phyloP scores from a whole-genome alignment of 768 basidiomycete species.

The Crepidotus variabilis region DNA sequence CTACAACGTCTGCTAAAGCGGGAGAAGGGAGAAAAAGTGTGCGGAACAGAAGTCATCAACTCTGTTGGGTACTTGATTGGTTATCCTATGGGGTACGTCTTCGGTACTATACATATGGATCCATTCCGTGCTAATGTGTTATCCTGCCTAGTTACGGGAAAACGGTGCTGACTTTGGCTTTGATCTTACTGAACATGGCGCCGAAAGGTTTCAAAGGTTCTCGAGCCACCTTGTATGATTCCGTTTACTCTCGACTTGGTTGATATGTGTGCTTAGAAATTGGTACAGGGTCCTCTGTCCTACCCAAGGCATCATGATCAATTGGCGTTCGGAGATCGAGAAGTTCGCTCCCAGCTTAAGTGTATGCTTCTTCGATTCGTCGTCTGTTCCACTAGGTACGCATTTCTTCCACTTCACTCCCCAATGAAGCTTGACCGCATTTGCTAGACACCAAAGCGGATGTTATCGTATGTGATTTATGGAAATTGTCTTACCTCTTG shows the following conservation, averaged over 20 bases:
- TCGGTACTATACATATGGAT: not conserved
- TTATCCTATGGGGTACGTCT: slow-evolving; percentile 12
- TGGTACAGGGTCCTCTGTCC: not conserved
- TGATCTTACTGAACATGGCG: slow-evolving; percentile 3
- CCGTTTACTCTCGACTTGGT: not conserved
- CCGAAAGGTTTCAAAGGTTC: slow-evolving; percentile 1
- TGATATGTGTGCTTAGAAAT: not conserved
- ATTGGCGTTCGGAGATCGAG: not conserved
- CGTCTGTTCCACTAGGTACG: not conserved
- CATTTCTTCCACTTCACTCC: not conserved
- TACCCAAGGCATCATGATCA: not conserved
- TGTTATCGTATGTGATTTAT: not conserved
- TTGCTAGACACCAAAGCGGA: not conserved
- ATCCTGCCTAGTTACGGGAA: slow-evolving; percentile 5
- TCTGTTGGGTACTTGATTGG: slow-evolving; percentile 10
- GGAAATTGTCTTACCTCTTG: not conserved
- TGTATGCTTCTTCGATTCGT: not conserved
- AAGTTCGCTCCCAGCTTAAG: not conserved
- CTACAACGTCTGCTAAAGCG: slow-evolving; percentile 5
- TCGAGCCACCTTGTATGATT: not conserved
- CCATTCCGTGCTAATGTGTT: not conserved
- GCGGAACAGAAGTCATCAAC: slow-evolving; percentile 8
- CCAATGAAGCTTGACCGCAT: not conserved
- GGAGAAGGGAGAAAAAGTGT: slow-evolving; percentile 11
- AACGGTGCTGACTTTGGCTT: slow-evolving; percentile 4